These are phyloP conservation scores for Ogataea siamensis DNA, from an alignment of 805 yeast genomes.

Conservation along the genomic window DNA sequence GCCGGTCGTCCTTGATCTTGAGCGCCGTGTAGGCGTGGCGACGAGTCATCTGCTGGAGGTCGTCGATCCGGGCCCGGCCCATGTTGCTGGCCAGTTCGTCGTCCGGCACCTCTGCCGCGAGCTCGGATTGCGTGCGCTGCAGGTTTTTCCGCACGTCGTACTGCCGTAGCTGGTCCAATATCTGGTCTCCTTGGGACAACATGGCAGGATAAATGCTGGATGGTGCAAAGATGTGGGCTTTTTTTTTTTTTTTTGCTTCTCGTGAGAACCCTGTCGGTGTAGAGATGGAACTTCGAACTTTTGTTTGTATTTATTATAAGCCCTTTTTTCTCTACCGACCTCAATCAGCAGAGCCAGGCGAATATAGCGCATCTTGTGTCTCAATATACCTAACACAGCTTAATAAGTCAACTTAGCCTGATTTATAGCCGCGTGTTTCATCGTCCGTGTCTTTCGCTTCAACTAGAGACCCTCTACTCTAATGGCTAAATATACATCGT, in stretches of 20 bases:
- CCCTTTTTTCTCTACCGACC: slow-evolving; percentile 1
- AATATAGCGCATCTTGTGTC: not conserved
- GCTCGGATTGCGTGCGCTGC: slow-evolving; percentile 19
- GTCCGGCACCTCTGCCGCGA: slow-evolving; percentile 2
- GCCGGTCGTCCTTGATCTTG: slow-evolving; percentile 31
- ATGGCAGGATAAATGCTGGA: slow-evolving; percentile 13
- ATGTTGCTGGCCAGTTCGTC: slow-evolving; percentile 1
- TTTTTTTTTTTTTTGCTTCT: slow-evolving; percentile 1
- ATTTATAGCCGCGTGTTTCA: not conserved
- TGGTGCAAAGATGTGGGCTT: slow-evolving; percentile 9
- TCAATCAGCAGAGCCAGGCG: not conserved
- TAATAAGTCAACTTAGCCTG: not conserved
- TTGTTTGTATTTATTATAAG: slow-evolving; percentile 8
- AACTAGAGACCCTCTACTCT: not conserved
- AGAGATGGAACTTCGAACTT: slow-evolving; percentile 7
- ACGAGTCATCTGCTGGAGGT: slow-evolving; percentile 1
- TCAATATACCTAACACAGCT: not conserved
- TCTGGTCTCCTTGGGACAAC: slow-evolving; percentile 36
- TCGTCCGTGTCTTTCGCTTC: slow-evolving; percentile 4
- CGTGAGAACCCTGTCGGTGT: not conserved
- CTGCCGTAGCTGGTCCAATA: slow-evolving; percentile 34
- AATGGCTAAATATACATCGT: slow-evolving; percentile 1
- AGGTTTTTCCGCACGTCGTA: slow-evolving; percentile 32
- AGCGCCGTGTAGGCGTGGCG: slow-evolving; percentile 32
- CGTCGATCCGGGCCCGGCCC: slow-evolving; percentile 1